Percentiles rank a stretch among this genome's conserved stretches.
Conservation (phyloP, 2,329 filamentous ascomycete genomes). For the Madurella fahalii region DNA sequence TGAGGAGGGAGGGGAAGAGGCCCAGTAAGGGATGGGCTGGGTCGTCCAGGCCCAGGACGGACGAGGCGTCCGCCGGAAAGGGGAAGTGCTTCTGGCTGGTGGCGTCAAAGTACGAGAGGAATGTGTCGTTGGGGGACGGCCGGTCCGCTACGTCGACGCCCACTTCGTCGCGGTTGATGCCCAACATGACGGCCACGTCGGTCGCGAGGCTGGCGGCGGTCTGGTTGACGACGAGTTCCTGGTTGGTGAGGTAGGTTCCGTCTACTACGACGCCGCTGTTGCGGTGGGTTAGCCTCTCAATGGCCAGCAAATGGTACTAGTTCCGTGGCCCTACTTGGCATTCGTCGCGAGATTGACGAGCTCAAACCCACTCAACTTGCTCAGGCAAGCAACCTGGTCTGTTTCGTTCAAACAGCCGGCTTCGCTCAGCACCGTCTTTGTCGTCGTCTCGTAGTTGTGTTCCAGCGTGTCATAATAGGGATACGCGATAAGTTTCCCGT, state of each 20-base stretch:
- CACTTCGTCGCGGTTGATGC: slow-evolving; percentile 34
- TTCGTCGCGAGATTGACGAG: slow-evolving; percentile 30
- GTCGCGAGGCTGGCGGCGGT: slow-evolving; percentile 18
- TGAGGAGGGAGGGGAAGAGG: slow-evolving; percentile 16
- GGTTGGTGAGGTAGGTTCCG: slow-evolving; percentile 28
- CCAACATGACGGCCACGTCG: slow-evolving; percentile 34
- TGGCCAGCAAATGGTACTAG: no score
- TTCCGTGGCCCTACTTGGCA: slow-evolving; percentile 22
- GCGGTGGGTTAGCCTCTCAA: neutral
- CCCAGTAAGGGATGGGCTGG: slow-evolving; percentile 12
- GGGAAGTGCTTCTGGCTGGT: slow-evolving; percentile 8
- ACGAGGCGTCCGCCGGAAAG: slow-evolving; percentile 18
- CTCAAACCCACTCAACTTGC: slow-evolving; percentile 27
- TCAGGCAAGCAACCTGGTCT: slow-evolving; percentile 26
- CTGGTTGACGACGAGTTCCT: slow-evolving; percentile 28
- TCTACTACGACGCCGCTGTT: slow-evolving; percentile 29
- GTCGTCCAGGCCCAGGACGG: slow-evolving; percentile 16
- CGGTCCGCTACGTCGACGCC: slow-evolving; percentile 26
- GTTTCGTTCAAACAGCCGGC: slow-evolving; percentile 26
- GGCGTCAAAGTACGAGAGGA: slow-evolving; percentile 21
- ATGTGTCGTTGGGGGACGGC: slow-evolving; percentile 18
- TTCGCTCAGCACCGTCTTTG: slow-evolving; percentile 24
- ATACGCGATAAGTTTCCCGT: slow-evolving; percentile 15
- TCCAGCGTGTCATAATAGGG: slow-evolving; percentile 24
- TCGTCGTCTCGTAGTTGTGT: slow-evolving; percentile 22